Evolutionary conservation across 2,329 filamentous ascomycete species (phyloP), one percentile per base, ranked within the genome.

Genomic region (Elsinoe ampelina): DNA sequence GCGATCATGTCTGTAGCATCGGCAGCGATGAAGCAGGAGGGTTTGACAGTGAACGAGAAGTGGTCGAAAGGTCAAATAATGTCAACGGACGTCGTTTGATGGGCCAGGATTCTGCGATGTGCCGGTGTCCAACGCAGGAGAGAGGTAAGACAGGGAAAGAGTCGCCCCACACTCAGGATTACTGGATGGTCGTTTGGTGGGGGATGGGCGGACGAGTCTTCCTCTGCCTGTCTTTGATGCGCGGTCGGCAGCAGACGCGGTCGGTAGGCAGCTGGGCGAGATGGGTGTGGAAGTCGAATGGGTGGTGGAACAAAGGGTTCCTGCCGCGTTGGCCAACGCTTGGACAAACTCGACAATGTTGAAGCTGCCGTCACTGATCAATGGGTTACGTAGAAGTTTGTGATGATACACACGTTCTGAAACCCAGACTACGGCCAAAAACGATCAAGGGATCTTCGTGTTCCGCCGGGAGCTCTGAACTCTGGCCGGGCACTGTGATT

Each of bases 361-460:
- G 26, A 35, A 35, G 17, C n/a, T 22, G n/a, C 13, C 35, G n/a
- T 52, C 15, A 35, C 35, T n/a, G 48, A n/a, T 52, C 48, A 39
- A 52, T 52, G 48, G 34, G 34, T 5, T 17, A 6, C 17, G 45
- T 34, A 15, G 15, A 38, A n/a, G 19, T 13, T 6, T 15, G 13
- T n/a, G 19, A 34, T 13, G 15, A n/a, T 39, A 52, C 48, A 52
- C 45, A 50, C 48, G 19, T 52, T 52, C 48, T 52, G 48, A 52
- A 52, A 52, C 48, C 32, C 48, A 39, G 48, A 17, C 48, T 52
- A 20, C 15, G 34, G 48, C 48, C 35, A 32, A 36, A 52, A 52
- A 52, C 48, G 48, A 52, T 52, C 48, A 52, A 52, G 48, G 48
- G 48, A 52, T 52, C 48, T 43, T 43, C 41, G 41, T 52, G 48